Evolutionary conservation across 2,329 filamentous ascomycete genomes (phyloP).

Genomic region (Sclerotinia glacialis): DNA sequence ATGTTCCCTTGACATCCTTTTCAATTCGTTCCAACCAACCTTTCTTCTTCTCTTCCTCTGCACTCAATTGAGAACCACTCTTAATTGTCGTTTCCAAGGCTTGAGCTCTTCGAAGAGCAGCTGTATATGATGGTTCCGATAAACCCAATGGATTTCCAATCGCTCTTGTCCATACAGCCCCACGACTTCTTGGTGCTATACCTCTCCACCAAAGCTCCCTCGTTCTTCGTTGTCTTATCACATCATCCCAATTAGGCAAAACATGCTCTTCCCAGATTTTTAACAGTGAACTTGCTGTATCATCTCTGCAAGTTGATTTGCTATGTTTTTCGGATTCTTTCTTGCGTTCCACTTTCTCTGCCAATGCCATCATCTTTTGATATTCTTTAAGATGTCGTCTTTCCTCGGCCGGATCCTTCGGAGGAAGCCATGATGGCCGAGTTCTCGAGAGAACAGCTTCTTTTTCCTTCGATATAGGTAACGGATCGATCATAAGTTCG

Average conservation of each 20-base stretch:
- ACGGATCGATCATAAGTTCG: constrained; percentile 79
- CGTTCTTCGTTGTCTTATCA: constrained; percentile 65
- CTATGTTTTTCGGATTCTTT: constrained; percentile 53
- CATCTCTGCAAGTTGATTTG: constrained; percentile 54
- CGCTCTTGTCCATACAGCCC: constrained; percentile 38
- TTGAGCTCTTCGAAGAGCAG: constrained; percentile 65
- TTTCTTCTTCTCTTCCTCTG: constrained; percentile 54
- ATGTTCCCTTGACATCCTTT: constrained; percentile 64
- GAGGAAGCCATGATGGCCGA: constrained; percentile 78
- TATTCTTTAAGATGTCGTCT: constrained; percentile 83
- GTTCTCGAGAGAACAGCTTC: constrained; percentile 79
- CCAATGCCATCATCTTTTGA: constrained; percentile 73
- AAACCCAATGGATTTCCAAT: constrained; percentile 40
- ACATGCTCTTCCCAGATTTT: constrained; percentile 74
- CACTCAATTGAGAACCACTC: constrained; percentile 36
- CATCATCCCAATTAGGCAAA: constrained; percentile 70
- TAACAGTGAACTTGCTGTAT: constrained; percentile 53
- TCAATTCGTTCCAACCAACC: constrained; percentile 63
- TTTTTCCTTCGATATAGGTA: constrained; percentile 83
- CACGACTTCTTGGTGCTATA: constrained; percentile 65
- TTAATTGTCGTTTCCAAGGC: constrained; percentile 51
- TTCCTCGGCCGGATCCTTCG: constrained; percentile 88
- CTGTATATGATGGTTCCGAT: constrained; percentile 63
- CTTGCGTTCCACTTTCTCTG: constrained; percentile 58
- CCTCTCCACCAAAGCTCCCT: constrained; percentile 82